Percentiles rank a stretch among this genome's conserved stretches.
Evolutionary conservation across 164 flowering plant species (phyloP).

Genomic region (Paratinospora sagittata): DNA sequence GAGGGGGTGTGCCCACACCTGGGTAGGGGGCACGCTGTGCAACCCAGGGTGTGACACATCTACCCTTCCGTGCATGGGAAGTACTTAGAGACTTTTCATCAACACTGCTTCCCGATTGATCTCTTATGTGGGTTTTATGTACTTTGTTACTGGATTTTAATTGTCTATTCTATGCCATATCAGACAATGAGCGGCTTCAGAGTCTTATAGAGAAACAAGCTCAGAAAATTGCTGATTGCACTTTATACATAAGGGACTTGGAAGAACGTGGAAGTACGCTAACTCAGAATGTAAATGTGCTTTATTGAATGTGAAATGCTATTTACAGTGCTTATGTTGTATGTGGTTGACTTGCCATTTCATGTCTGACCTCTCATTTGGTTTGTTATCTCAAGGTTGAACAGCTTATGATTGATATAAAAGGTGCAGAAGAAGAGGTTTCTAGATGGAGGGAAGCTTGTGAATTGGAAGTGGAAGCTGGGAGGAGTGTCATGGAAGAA

Average conservation of each 20-base stretch:
- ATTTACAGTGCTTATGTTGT: background rate
- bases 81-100: background rate
- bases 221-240: slow-evolving; percentile 44
- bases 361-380: slow-evolving; percentile 1
- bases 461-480: slow-evolving; percentile 78
- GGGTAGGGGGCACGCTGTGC: no score
- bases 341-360: background rate
- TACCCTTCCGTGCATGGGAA: background rate
- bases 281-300: slow-evolving; percentile 52
- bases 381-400: slow-evolving; percentile 42
- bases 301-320: background rate
- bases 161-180: slow-evolving; percentile 44
- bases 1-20: no score
- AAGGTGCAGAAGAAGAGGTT: slow-evolving; percentile 59
- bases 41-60: background rate
- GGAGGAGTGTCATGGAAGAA: slow-evolving; percentile 42
- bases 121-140: background rate
- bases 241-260: slow-evolving; percentile 50
- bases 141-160: slow-evolving; percentile 9
- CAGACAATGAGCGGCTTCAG: slow-evolving; percentile 69
- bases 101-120: background rate
- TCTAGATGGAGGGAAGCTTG: slow-evolving; percentile 88
- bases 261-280: slow-evolving; percentile 57
- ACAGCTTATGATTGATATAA: slow-evolving; percentile 51
- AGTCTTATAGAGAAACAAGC: slow-evolving; percentile 60